Evolutionary conservation across 2,329 filamentous ascomycete species (phyloP).

Genomic region (Arachnomyces sp.): DNA sequence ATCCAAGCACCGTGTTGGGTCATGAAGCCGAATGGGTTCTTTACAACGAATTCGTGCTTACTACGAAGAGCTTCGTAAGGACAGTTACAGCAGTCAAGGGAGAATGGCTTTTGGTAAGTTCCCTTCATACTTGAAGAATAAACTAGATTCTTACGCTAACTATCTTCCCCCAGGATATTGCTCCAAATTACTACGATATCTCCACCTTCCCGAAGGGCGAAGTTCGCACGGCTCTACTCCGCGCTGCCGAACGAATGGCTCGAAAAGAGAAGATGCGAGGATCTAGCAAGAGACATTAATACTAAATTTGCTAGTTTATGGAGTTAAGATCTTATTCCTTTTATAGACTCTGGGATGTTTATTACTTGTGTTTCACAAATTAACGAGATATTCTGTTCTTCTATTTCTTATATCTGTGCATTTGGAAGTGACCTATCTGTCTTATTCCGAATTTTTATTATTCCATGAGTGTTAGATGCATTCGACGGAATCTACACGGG

Average conservation of each 20-base stretch:
- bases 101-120: conserved; percentile 82
- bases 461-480: no score
- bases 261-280: conserved; percentile 45
- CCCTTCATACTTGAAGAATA: not conserved
- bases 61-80: conserved; percentile 95
- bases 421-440: no score
- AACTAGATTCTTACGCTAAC: conserved; percentile 22
- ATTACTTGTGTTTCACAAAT: conserved; percentile 7
- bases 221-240: conserved; percentile 60
- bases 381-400: no score
- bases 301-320: conserved; percentile 8
- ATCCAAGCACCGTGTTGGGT: conserved; percentile 83
- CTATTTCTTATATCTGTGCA: no score
- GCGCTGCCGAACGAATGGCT: conserved; percentile 48
- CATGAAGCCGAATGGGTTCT: conserved; percentile 93
- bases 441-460: no score
- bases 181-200: conserved; percentile 85
- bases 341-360: conserved; percentile 9
- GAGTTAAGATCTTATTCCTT: not conserved
- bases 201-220: conserved; percentile 76
- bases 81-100: conserved; percentile 86
- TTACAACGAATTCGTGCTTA: conserved; percentile 97
- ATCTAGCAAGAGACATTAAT: conserved; percentile 27
- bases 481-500: no score
- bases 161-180: conserved; percentile 62